A percentile compares a stretch with the other conserved stretches of the same genome.
phyloP scores from a whole-genome alignment of 129 eudicot species.

The Sambucus nigra region DNA sequence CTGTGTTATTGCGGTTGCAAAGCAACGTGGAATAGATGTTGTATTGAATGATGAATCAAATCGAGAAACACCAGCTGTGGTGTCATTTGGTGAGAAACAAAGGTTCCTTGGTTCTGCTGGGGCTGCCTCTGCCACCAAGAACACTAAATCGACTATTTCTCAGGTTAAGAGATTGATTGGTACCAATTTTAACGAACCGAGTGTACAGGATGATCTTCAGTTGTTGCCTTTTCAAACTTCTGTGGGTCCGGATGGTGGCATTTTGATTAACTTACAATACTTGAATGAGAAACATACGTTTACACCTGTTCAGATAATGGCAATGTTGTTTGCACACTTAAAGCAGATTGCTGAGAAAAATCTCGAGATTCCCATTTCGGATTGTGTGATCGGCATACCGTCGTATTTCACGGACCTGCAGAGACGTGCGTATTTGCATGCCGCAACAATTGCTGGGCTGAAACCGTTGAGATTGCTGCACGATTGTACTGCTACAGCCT shows the following conservation, averaged over 20 bases:
- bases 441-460: conserved; percentile 81
- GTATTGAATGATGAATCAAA: conserved; percentile 81
- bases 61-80: conserved; percentile 85
- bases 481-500: conserved; percentile 85
- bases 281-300: conserved; percentile 38
- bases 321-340: conserved; percentile 81
- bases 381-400: conserved; percentile 89
- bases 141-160: conserved; percentile 80
- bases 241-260: conserved; percentile 65
- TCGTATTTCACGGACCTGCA: conserved; percentile 80
- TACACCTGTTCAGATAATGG: conserved; percentile 82
- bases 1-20: conserved; percentile 65
- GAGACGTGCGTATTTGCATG: conserved; percentile 78
- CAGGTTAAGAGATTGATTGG: conserved; percentile 93
- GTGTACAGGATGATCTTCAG: conserved; percentile 60
- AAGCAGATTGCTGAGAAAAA: conserved; percentile 72
- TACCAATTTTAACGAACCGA: conserved; percentile 25
- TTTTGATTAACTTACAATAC: conserved; percentile 67
- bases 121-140: conserved; percentile 86
- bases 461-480: conserved; percentile 74
- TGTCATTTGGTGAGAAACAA: conserved; percentile 92
- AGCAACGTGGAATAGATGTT: conserved; percentile 80
- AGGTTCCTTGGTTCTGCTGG: conserved; percentile 93
- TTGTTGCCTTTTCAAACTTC: conserved; percentile 70
- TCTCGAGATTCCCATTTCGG: conserved; percentile 40